Percentiles rank a stretch among this genome's conserved stretches.
phyloP scores from a whole-genome alignment of 805 yeast genomes.

The Kodamaea hsintzibuensis region DNA sequence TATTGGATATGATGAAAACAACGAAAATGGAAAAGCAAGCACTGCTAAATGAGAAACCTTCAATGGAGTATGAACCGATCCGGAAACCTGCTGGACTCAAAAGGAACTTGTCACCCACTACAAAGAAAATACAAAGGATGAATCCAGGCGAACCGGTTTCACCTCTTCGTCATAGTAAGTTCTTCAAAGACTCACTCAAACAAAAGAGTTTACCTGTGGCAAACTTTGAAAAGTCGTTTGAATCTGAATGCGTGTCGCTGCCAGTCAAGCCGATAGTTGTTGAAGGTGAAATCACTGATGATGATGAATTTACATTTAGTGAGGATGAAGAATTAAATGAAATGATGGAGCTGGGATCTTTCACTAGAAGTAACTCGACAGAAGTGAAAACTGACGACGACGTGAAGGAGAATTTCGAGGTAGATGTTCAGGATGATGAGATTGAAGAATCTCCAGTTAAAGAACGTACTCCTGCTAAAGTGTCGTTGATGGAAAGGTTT shows the following conservation, averaged over 20 bases:
- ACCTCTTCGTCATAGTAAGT: conserved; percentile 13
- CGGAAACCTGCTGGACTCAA: conserved; percentile 1
- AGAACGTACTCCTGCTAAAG: background rate
- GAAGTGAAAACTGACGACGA: background rate
- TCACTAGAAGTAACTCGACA: conserved; percentile 9
- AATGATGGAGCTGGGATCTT: conserved; percentile 2
- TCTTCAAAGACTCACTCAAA: conserved; percentile 11
- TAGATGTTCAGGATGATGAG: conserved; percentile 35
- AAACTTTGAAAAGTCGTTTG: conserved; percentile 12
- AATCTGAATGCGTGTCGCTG: conserved; percentile 8
- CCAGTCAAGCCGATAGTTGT: conserved; percentile 1
- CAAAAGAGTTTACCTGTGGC: conserved; percentile 10
- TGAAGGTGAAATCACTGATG: conserved; percentile 5
- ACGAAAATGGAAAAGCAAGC: background rate
- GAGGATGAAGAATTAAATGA: conserved; percentile 17
- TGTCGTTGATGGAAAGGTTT: conserved; percentile 22
- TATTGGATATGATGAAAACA: conserved; percentile 7
- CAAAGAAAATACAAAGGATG: conserved; percentile 11
- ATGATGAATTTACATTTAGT: conserved; percentile 11
- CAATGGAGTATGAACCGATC: background rate
- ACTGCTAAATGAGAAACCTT: background rate
- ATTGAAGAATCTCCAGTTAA: conserved; percentile 45
- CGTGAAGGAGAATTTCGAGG: conserved; percentile 15
- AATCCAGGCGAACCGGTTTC: conserved; percentile 4
- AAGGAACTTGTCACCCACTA: conserved; percentile 12